Percentiles rank a stretch among this genome's conserved stretches.
Conservation (phyloP, 177 flowering plant species). For the Vitis hybrid region DNA sequence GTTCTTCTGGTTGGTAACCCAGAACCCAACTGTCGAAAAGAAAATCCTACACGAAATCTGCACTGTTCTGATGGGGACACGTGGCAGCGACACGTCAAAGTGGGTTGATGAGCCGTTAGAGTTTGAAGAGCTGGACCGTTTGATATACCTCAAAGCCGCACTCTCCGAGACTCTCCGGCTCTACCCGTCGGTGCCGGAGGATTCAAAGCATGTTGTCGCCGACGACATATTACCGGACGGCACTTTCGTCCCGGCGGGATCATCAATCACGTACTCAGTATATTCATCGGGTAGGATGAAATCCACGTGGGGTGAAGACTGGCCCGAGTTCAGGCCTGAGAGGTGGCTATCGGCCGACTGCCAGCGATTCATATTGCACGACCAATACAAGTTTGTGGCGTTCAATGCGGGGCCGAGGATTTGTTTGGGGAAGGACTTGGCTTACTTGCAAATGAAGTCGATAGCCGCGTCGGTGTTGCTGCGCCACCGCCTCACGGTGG, state of each 20-base stretch:
- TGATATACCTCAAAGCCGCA: conserved; percentile 70
- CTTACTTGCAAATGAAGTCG: conserved; percentile 75
- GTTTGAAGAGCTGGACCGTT: conserved; percentile 62
- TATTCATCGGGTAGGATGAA: conserved; percentile 64
- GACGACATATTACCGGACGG: conserved; percentile 78
- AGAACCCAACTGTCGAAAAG: conserved; percentile 48
- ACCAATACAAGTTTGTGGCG: conserved; percentile 52
- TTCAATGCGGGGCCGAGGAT: conserved; percentile 78
- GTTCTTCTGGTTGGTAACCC: conserved; percentile 67
- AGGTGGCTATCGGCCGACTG: conserved; percentile 58
- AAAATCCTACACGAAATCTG: conserved; percentile 51
- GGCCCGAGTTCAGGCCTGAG: conserved; percentile 67
- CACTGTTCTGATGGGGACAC: conserved; percentile 50
- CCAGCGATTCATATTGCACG: conserved; percentile 35
- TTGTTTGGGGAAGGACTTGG: conserved; percentile 68
- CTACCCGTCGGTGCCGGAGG: conserved; percentile 80
- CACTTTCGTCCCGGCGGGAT: conserved; percentile 73
- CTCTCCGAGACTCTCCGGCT: conserved; percentile 67
- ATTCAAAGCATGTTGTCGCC: conserved; percentile 62
- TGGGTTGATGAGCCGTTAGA: conserved; percentile 58
- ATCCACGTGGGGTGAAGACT: conserved; percentile 71
- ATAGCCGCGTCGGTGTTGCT: conserved; percentile 68
- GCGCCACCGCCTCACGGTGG: conserved; percentile 54
- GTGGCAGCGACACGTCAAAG: conserved; percentile 39
- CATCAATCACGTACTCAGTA: conserved; percentile 69